phyloP scores from a whole-genome alignment of 169 alveolate species.

The Plasmodium vinckei region DNA sequence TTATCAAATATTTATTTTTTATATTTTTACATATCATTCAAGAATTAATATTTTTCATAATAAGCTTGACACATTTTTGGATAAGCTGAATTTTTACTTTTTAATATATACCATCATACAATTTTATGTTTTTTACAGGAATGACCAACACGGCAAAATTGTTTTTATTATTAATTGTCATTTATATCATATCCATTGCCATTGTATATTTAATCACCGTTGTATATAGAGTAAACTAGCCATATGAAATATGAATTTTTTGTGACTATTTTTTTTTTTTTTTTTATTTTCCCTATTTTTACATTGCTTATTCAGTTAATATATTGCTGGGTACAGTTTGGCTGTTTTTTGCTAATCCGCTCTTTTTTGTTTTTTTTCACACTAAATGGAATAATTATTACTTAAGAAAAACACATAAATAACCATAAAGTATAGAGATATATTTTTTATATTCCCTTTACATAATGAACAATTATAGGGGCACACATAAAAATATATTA shows the following conservation, averaged over 20 bases:
- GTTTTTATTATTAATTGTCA: slow-evolving; percentile 60
- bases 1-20: background rate
- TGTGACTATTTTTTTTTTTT: background rate
- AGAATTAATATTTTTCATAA: background rate
- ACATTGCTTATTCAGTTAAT: too few relatives aligned
- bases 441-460: too few relatives aligned
- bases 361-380: too few relatives aligned
- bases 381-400: too few relatives aligned
- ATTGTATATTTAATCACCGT: slow-evolving; percentile 59
- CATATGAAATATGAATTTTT: background rate
- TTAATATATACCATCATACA: too few relatives aligned
- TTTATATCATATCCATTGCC: slow-evolving; percentile 51
- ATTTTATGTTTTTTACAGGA: slow-evolving; percentile 23
- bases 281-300: background rate
- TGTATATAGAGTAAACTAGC: slow-evolving; percentile 17
- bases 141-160: slow-evolving; percentile 70
- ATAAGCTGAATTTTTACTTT: background rate
- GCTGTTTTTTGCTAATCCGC: too few relatives aligned
- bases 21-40: background rate
- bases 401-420: too few relatives aligned
- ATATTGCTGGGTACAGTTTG: too few relatives aligned
- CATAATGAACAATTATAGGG: too few relatives aligned
- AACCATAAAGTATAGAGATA: too few relatives aligned
- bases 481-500: too few relatives aligned
- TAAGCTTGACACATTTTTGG: background rate